Conservation (phyloP, 352 stramenopile species). For the Globisporangium alternatum region DNA sequence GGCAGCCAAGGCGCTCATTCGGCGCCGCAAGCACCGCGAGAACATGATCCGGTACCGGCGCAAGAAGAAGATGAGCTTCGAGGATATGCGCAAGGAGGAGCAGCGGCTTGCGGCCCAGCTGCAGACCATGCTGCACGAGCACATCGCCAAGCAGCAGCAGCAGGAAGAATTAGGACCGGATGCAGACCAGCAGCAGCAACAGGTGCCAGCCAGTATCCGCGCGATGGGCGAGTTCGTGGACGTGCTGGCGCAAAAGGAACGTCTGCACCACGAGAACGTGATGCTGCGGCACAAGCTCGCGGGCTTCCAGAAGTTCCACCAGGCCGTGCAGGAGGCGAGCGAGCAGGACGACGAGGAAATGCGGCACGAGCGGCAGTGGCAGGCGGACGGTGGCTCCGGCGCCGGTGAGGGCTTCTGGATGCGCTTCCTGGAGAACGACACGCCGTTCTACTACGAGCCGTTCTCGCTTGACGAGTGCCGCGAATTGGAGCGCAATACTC, state of each 20-base stretch:
- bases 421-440: slow-evolving; percentile 1
- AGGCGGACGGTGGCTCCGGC: neutral
- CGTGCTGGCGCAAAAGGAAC: slow-evolving; percentile 7
- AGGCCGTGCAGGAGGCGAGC: neutral
- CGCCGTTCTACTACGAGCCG: slow-evolving; percentile 12
- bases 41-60: slow-evolving; percentile 47
- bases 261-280: slow-evolving; percentile 20
- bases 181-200: neutral
- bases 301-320: slow-evolving; percentile 9
- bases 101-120: slow-evolving; percentile 28
- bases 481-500: neutral
- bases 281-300: slow-evolving; percentile 16
- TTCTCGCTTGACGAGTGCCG: slow-evolving; percentile 2
- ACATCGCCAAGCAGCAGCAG: neutral
- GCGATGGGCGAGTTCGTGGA: neutral
- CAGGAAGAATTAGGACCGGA: neutral
- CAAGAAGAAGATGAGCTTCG: slow-evolving; percentile 43
- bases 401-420: slow-evolving; percentile 4
- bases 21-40: slow-evolving; percentile 28
- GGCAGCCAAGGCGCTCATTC: neutral
- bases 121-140: slow-evolving; percentile 13
- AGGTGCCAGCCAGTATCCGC: neutral
- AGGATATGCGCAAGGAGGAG: slow-evolving; percentile 32
- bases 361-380: neutral
- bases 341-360: slow-evolving; percentile 1